phyloP scores from a whole-genome alignment of 805 yeast species.

The Komagataella pseudopastoris region DNA sequence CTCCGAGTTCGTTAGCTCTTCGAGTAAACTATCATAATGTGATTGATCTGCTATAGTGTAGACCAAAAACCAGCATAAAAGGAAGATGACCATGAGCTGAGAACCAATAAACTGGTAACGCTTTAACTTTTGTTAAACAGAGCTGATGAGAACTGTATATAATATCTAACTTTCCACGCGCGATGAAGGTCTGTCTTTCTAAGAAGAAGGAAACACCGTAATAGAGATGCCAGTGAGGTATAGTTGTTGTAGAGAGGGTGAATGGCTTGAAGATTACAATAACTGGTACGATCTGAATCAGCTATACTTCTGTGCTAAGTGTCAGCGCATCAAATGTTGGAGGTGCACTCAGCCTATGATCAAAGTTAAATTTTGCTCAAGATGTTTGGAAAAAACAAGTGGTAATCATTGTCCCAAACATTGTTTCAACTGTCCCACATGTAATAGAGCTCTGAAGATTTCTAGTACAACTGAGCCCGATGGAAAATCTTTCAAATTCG shows the following conservation, averaged over 20 bases:
- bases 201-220: neutral
- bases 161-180: neutral
- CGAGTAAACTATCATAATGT: no score
- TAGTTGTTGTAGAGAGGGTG: neutral
- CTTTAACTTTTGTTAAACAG: neutral
- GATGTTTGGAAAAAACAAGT: slow-evolving; percentile 9
- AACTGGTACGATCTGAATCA: slow-evolving; percentile 6
- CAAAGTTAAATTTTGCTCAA: slow-evolving; percentile 13
- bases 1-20: neutral
- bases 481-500: slow-evolving; percentile 24
- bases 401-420: slow-evolving; percentile 12
- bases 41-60: neutral
- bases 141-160: neutral
- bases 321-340: slow-evolving; percentile 14
- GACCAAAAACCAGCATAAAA: neutral
- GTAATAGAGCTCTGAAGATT: slow-evolving; percentile 9
- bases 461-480: slow-evolving; percentile 4
- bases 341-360: slow-evolving; percentile 12
- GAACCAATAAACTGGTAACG: neutral
- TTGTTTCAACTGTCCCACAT: slow-evolving; percentile 22
- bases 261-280: slow-evolving; percentile 8
- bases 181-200: neutral
- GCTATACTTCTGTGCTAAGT: slow-evolving; percentile 14
- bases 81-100: neutral
- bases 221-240: neutral